Evolutionary conservation across 768 basidiomycete species (phyloP).

Genomic region (Baorangia bicolor): DNA sequence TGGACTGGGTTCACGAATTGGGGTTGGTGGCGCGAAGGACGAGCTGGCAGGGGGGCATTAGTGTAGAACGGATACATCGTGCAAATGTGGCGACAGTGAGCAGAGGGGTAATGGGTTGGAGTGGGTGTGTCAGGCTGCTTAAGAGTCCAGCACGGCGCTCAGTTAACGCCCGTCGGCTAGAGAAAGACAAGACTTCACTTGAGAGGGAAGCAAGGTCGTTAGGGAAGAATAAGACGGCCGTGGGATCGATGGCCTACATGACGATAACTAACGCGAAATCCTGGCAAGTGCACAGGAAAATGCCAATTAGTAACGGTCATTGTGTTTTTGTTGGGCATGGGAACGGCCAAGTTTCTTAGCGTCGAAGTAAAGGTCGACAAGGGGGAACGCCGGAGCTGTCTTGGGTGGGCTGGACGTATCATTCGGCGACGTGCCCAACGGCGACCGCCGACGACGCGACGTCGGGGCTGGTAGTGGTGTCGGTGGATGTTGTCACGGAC

Average conservation of each 20-base stretch:
- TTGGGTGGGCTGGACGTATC: not conserved
- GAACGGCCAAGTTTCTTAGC: not conserved
- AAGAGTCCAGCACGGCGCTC: not conserved
- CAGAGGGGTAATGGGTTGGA: not conserved
- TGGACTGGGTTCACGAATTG: not conserved
- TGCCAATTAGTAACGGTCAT: not conserved
- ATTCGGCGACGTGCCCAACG: not conserved
- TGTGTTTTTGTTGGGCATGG: slow-evolving; percentile 3
- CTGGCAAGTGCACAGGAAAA: not conserved
- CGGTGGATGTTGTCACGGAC: too few relatives aligned
- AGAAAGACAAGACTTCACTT: not conserved
- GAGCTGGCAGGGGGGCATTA: not conserved
- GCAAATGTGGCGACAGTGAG: not conserved
- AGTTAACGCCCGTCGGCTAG: not conserved
- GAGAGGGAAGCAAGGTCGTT: slow-evolving; percentile 2
- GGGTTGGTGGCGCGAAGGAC: not conserved
- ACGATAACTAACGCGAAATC: not conserved
- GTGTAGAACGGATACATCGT: slow-evolving; percentile 4
- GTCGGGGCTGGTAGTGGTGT: too few relatives aligned
- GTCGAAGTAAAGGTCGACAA: not conserved
- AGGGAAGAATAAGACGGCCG: slow-evolving; percentile 4
- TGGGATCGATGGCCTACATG: not conserved
- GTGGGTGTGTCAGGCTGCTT: not conserved
- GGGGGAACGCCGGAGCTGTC: too few relatives aligned
- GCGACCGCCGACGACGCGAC: too few relatives aligned